Conservation (phyloP, 2,329 filamentous ascomycete genomes). For the Aschersonia sp. region DNA sequence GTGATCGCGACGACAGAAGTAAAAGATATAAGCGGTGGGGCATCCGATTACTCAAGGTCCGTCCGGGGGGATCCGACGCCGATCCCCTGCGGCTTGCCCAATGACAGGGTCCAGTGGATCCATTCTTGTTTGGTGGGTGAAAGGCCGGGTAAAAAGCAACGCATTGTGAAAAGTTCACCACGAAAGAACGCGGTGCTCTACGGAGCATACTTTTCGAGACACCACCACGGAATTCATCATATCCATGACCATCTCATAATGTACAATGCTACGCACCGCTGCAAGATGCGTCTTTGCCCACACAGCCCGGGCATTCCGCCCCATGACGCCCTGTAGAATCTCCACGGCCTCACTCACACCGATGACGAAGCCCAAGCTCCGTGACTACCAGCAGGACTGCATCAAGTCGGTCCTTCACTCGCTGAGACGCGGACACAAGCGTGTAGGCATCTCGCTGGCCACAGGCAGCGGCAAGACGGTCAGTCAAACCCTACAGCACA, state of each 20-base stretch:
- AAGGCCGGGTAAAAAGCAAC: too few relatives aligned
- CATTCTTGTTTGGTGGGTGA: too few relatives aligned
- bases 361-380: constrained; percentile 39
- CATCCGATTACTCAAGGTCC: too few relatives aligned
- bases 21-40: too few relatives aligned
- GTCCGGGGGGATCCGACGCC: too few relatives aligned
- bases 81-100: too few relatives aligned
- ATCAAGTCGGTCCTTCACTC: constrained; percentile 67
- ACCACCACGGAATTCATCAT: not conserved
- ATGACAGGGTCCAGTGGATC: too few relatives aligned
- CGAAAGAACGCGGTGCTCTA: too few relatives aligned
- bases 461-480: constrained; percentile 86
- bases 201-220: not conserved
- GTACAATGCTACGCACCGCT: constrained; percentile 21
- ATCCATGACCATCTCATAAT: constrained; percentile 11
- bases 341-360: constrained; percentile 10
- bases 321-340: constrained; percentile 6
- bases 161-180: too few relatives aligned
- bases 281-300: constrained; percentile 13
- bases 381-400: constrained; percentile 83
- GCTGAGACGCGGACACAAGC: constrained; percentile 56
- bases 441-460: constrained; percentile 72
- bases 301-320: too few relatives aligned
- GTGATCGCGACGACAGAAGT: too few relatives aligned
- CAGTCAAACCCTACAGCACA: constrained; percentile 10